Percentiles rank a stretch among this genome's conserved stretches.
Evolutionary conservation across 768 basidiomycete species (phyloP).

Genomic region (Holtermannia corniformis): DNA sequence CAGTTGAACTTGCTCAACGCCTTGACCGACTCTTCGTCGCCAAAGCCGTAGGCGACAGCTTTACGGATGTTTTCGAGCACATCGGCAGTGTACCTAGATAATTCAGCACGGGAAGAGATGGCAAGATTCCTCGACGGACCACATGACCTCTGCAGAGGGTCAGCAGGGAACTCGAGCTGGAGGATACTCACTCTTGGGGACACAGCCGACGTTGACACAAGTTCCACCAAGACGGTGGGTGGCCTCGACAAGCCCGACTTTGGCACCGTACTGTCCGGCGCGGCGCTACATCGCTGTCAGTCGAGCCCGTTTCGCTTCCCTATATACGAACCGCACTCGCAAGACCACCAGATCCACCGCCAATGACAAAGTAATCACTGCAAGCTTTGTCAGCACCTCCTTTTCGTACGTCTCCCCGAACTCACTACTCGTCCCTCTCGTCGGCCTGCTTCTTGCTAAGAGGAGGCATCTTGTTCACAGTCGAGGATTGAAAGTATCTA

Average conservation of each 20-base stretch:
- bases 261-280: constrained; percentile 83
- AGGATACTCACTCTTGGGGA: constrained; percentile 72
- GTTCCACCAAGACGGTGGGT: constrained; percentile 75
- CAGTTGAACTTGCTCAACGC: constrained; percentile 59
- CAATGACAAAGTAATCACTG: constrained; percentile 72
- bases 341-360: constrained; percentile 88
- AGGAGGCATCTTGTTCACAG: constrained; percentile 32
- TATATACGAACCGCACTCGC: constrained; percentile 61
- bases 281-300: constrained; percentile 54
- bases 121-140: constrained; percentile 71
- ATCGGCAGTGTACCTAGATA: constrained; percentile 36
- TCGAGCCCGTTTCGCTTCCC: background rate
- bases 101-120: background rate
- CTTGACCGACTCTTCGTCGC: constrained; percentile 46
- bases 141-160: constrained; percentile 66
- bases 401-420: constrained; percentile 5
- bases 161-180: background rate
- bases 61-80: constrained; percentile 72
- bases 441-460: constrained; percentile 25
- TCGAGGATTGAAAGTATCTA: constrained; percentile 4
- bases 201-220: constrained; percentile 97
- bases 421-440: constrained; percentile 31
- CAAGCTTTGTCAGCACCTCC: constrained; percentile 44
- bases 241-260: constrained; percentile 79
- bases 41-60: constrained; percentile 55